Evolutionary conservation across 78 protist species (phyloP).

Genomic region (Tieghemostelium lacteum): DNA sequence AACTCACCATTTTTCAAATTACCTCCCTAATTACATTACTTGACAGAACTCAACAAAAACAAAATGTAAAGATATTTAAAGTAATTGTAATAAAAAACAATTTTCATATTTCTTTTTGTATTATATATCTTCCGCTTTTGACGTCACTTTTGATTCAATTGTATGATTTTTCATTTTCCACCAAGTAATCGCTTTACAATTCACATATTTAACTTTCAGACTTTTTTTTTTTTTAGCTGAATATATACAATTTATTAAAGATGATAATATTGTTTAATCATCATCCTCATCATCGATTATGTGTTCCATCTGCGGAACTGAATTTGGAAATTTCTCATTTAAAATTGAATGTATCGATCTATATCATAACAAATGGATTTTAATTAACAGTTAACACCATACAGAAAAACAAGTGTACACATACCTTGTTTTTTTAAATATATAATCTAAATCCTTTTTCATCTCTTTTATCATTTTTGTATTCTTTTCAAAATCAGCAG

Average conservation of each 20-base stretch:
- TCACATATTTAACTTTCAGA: no score
- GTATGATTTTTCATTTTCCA: no score
- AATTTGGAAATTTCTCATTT: conserved; percentile 65
- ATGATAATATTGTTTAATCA: neutral
- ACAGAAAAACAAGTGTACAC: no score
- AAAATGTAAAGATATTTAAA: no score
- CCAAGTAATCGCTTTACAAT: no score
- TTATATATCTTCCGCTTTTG: no score
- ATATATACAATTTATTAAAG: neutral
- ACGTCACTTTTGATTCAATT: no score
- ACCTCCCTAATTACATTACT: neutral
- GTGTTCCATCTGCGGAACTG: no score
- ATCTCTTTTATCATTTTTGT: conserved; percentile 81
- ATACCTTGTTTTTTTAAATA: conserved; percentile 70
- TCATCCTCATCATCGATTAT: neutral
- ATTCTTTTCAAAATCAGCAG: conserved; percentile 68
- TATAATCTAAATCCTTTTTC: conserved; percentile 74
- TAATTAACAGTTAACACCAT: neutral
- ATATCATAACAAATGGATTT: no score
- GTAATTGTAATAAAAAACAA: neutral
- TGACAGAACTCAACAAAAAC: neutral
- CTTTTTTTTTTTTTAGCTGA: no score
- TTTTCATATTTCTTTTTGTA: no score
- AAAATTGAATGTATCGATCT: conserved; percentile 39
- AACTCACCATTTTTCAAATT: no score